Base-by-base conservation (phyloP, 192 early-diverging fungal genomes). In the Coemansia aciculifera region DNA sequence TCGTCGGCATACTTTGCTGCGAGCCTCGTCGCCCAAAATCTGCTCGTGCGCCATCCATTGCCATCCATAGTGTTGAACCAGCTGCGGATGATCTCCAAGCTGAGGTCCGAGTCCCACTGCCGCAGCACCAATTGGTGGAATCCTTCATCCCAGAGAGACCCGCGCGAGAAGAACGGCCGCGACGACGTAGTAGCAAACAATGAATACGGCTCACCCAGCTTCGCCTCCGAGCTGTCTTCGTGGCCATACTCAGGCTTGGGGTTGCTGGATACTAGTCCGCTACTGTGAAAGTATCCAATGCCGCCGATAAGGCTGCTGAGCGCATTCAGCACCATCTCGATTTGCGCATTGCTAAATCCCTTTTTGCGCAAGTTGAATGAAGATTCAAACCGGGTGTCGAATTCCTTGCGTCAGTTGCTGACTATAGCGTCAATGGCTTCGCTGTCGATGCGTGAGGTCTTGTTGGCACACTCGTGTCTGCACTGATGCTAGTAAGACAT, bases 81-180 rank as follows among this genome's bases (percentile, higher is more conserved):
- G 71, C 89, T 88, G 40, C 83, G 81, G 38, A 96, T 85, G 21
- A 96, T 86, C 21, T 95, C 92, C 36, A 95, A 64, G 68, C 94
- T 90, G 23, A 98, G 77, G 70, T 94, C 92, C 66, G 89, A 89
- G 69, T 98, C 94, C 92, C 93, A 98, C 48, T 85, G 85, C 1
- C 91, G 89, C 59, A 98, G 81, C 10, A 98, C 73, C 3, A 92
- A 78, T 67, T 94, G 88, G 66, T 95, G 93, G 74, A 96, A 98
- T 0, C 96, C 96, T 76, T 95, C 94, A 75, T 98, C 96, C 90
- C 96, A 98, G 42, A 95, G 86, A 62, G 96, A 98, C n/a, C 96
- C 96, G 34, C 96, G 86, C 48, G 96, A 94, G 73, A 98, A 98
- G 72, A 98, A 98, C 13, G 96, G 91, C 27, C 96, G 87, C 8